These are phyloP conservation scores for Mortierella hygrophila DNA, from an alignment of 192 early-diverging fungal genomes.

Conservation along the genomic window DNA sequence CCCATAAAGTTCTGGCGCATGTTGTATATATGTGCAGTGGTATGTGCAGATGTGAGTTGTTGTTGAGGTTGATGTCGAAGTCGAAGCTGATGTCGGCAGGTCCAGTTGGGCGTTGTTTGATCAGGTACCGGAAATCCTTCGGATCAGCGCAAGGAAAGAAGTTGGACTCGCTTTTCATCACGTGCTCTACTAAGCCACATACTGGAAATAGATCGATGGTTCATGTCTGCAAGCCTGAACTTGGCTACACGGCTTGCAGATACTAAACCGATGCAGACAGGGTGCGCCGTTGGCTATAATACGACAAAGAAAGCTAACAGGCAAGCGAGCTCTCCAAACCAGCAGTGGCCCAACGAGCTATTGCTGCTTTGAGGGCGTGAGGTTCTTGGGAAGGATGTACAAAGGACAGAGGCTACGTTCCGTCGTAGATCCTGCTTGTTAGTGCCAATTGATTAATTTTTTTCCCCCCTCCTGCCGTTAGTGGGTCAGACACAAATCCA, in stretches of 20 bases:
- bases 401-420: not conserved
- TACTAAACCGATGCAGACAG: no score
- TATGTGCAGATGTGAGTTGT: not conserved
- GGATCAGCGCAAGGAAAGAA: not conserved
- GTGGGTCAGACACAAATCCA: not conserved
- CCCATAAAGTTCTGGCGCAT: slow-evolving; percentile 88
- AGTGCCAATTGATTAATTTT: not conserved
- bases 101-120: slow-evolving; percentile 1
- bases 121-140: slow-evolving; percentile 7
- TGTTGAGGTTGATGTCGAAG: not conserved
- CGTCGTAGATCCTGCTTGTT: not conserved
- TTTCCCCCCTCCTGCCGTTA: not conserved
- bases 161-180: not conserved
- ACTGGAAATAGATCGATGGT: not conserved
- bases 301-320: not conserved
- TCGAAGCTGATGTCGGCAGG: not conserved
- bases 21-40: slow-evolving; percentile 10
- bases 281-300: not conserved
- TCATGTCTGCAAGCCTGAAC: no score
- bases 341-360: not conserved
- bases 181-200: not conserved
- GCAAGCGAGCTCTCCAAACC: not conserved
- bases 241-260: no score
- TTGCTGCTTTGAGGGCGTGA: no score
- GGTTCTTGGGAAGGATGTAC: not conserved